Conservation (phyloP, 768 basidiomycete species). For the Tulasnella sp. region DNA sequence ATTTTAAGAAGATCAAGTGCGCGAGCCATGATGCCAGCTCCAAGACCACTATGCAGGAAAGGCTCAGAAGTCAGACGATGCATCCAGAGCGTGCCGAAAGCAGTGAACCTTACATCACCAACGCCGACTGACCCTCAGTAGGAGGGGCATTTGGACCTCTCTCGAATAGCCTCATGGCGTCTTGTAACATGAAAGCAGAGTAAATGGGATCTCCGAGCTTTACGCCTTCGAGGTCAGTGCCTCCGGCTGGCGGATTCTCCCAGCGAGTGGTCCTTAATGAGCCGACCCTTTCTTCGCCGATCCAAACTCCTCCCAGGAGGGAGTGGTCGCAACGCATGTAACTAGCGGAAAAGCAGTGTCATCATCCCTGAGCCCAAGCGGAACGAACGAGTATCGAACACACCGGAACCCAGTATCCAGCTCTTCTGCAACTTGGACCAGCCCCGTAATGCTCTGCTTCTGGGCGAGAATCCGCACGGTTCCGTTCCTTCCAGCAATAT, state of each 20-base stretch:
- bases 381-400: not conserved
- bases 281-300: constrained; percentile 43
- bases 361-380: not conserved
- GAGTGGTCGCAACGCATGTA: constrained; percentile 55
- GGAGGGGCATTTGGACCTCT: constrained; percentile 38
- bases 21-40: constrained; percentile 75
- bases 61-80: constrained; percentile 27
- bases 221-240: constrained; percentile 47
- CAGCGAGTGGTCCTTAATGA: constrained; percentile 38
- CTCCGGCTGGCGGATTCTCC: constrained; percentile 41
- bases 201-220: constrained; percentile 77
- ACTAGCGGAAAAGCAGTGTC: constrained; percentile 38
- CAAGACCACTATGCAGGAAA: constrained; percentile 65
- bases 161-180: constrained; percentile 69
- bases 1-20: constrained; percentile 68
- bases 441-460: constrained; percentile 55
- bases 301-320: constrained; percentile 73
- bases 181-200: constrained; percentile 79
- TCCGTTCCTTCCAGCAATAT: constrained; percentile 22
- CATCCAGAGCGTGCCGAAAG: constrained; percentile 28
- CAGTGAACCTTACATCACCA: constrained; percentile 60
- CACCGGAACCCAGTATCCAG: constrained; percentile 32
- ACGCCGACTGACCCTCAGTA: constrained; percentile 48
- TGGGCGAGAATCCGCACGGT: constrained; percentile 36
- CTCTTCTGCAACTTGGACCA: constrained; percentile 74